Evolutionary conservation across 176 grass and related monocot species (phyloP).

Genomic region (Lolium perenne): DNA sequence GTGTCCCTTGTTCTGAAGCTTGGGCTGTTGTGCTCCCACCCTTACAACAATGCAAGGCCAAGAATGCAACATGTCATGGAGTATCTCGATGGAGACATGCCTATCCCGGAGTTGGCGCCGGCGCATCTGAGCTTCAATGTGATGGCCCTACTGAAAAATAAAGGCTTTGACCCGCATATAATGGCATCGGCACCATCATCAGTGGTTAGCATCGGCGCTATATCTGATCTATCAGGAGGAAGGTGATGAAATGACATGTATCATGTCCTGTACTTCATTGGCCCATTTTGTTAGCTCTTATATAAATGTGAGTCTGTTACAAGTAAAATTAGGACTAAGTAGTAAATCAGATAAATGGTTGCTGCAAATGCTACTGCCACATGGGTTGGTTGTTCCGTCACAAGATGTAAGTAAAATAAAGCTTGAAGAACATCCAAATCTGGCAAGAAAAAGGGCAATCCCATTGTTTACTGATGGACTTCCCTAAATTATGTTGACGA

Average conservation of each 20-base stretch:
- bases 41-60: conserved; percentile 3
- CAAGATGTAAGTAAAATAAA: not conserved
- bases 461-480: not conserved
- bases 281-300: not conserved
- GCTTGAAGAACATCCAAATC: not conserved
- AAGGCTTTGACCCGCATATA: conserved; percentile 7
- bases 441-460: not conserved
- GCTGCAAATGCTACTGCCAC: too few species aligned
- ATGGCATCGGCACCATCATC: not conserved
- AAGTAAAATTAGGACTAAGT: too few species aligned
- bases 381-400: not conserved
- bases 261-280: not conserved
- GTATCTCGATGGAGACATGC: not conserved
- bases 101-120: not conserved
- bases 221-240: conserved; percentile 19
- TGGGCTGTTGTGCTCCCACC: conserved; percentile 9
- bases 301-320: too few species aligned
- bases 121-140: conserved; percentile 3
- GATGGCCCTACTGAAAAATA: conserved; percentile 2
- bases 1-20: not conserved
- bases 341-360: too few species aligned
- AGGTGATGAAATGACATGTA: not conserved
- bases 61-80: conserved; percentile 14
- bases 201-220: conserved; percentile 2
- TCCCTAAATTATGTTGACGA: not conserved